Percentiles rank a stretch among this genome's conserved stretches.
These are phyloP conservation scores for Podaxis sp. DNA, from an alignment of 768 basidiomycete genomes.

Conservation along the genomic window DNA sequence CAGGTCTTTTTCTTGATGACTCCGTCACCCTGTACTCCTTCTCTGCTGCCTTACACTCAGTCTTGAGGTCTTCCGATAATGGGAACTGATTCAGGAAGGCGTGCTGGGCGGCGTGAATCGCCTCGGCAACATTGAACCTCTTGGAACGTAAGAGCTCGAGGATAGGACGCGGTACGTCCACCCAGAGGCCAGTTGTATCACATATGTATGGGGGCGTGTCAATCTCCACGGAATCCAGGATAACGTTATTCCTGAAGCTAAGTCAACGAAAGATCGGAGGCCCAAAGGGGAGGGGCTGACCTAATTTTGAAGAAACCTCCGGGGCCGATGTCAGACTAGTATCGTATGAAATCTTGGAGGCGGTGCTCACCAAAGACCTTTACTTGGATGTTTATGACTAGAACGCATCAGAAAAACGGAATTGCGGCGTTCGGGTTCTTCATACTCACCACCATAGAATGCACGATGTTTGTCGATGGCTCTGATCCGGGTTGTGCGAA, in stretches of 20 bases:
- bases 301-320: constrained; percentile 81
- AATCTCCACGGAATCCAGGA: constrained; percentile 77
- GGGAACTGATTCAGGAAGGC: constrained; percentile 79
- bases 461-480: constrained; percentile 59
- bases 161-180: constrained; percentile 63
- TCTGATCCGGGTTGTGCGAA: constrained; percentile 73
- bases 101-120: constrained; percentile 85
- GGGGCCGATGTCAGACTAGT: neutral
- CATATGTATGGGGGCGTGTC: constrained; percentile 78
- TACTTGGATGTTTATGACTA: constrained; percentile 64
- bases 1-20: constrained; percentile 66
- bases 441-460: constrained; percentile 70
- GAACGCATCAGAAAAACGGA: neutral
- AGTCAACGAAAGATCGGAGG: neutral
- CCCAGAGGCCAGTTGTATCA: constrained; percentile 74
- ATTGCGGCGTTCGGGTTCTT: neutral
- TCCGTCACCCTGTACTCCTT: constrained; percentile 63
- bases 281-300: constrained; percentile 28
- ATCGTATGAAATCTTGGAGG: neutral
- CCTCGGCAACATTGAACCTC: constrained; percentile 67
- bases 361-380: constrained; percentile 69
- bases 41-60: constrained; percentile 81
- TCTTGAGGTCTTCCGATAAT: constrained; percentile 66
- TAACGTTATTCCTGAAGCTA: constrained; percentile 49
- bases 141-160: constrained; percentile 54